These are phyloP conservation scores for Kurtzmaniella quercitrusa DNA, from an alignment of 1,139 yeast species.

Conservation along the genomic window DNA sequence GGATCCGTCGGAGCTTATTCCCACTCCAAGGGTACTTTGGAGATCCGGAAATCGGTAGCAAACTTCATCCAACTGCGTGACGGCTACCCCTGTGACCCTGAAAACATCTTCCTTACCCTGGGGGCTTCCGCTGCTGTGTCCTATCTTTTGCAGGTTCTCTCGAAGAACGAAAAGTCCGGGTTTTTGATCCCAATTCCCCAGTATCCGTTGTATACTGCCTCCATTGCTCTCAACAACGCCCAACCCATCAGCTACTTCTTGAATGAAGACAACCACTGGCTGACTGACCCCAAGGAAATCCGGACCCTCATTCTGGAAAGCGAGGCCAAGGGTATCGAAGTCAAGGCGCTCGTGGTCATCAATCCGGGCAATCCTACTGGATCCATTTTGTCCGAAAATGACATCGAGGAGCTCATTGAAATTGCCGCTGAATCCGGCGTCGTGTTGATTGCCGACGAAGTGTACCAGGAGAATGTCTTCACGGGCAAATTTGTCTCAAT, in stretches of 20 bases:
- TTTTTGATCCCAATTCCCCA: constrained; percentile 96
- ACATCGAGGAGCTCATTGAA: constrained; percentile 65
- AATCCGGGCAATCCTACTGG: constrained; percentile 99
- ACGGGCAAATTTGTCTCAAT: constrained; percentile 62
- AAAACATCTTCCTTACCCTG: constrained; percentile 75
- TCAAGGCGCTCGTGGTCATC: constrained; percentile 84
- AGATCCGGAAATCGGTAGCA: constrained; percentile 74
- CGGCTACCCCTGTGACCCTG: constrained; percentile 51
- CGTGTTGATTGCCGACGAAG: constrained; percentile 95
- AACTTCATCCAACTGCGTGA: constrained; percentile 66
- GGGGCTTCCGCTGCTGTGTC: constrained; percentile 94
- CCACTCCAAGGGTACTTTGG: constrained; percentile 79
- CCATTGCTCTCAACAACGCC: constrained; percentile 77
- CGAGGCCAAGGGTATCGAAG: constrained; percentile 49
- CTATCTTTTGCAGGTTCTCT: constrained; percentile 65
- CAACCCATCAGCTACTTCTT: constrained; percentile 84
- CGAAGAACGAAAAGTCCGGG: constrained; percentile 67
- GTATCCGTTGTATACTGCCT: constrained; percentile 92
- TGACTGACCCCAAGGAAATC: constrained; percentile 69
- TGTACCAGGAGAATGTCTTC: constrained; percentile 88
- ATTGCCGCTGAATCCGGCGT: constrained; percentile 83
- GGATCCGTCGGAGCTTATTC: constrained; percentile 95
- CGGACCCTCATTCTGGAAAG: constrained; percentile 52
- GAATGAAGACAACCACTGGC: constrained; percentile 79
- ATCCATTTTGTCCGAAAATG: constrained; percentile 59